Evolutionary conservation across 1,139 yeast species (phyloP).

Genomic region (Yamadazyma mexicana): DNA sequence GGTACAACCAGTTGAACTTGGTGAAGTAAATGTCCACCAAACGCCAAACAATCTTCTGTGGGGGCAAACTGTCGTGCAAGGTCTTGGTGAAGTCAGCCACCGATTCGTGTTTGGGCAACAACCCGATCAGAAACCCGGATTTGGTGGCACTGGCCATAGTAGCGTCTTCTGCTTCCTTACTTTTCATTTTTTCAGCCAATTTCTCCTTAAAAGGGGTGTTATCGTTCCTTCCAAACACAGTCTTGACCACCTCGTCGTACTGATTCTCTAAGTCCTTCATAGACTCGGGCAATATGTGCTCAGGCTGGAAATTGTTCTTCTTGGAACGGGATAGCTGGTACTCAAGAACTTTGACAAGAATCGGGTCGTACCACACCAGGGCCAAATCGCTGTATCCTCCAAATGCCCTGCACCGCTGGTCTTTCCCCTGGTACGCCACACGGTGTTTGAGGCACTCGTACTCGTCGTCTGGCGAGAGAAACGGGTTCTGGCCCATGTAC

Average conservation of each 20-base stretch:
- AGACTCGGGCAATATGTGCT: background rate
- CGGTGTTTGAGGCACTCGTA: background rate
- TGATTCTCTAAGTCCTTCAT: slow-evolving; percentile 1
- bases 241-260: background rate
- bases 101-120: background rate
- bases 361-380: background rate
- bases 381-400: background rate
- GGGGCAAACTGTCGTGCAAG: slow-evolving; percentile 34
- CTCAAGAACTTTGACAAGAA: background rate
- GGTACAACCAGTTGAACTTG: slow-evolving; percentile 45
- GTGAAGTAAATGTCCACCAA: slow-evolving; percentile 44
- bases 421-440: too few species aligned
- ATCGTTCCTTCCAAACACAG: background rate
- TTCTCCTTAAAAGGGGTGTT: background rate
- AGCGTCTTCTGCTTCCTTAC: background rate
- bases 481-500: slow-evolving; percentile 1
- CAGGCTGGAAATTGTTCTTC: too few species aligned
- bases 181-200: background rate
- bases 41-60: slow-evolving; percentile 43
- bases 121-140: background rate
- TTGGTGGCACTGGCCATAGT: background rate
- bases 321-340: background rate
- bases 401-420: background rate
- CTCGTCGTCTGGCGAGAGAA: background rate
- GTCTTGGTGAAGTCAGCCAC: background rate